Percentiles rank a stretch among this genome's conserved stretches.
These are phyloP conservation scores for Stropharia rugosoannulata DNA, from an alignment of 768 basidiomycete species.

Conservation along the genomic window DNA sequence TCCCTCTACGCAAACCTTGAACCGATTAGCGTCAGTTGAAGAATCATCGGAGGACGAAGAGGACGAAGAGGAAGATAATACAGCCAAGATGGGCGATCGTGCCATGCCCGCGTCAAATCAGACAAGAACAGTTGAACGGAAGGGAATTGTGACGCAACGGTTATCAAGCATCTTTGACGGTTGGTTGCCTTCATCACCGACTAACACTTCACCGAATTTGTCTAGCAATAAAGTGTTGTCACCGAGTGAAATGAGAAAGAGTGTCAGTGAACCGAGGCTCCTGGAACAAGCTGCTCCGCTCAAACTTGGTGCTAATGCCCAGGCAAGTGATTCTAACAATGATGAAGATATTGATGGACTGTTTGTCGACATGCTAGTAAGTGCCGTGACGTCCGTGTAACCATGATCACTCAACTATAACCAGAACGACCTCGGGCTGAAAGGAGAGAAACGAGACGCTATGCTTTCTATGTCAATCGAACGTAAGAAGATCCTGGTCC, in stretches of 20 bases:
- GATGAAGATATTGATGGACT: conserved; percentile 41
- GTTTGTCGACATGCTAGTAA: conserved; percentile 73
- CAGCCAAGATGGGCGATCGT: conserved; percentile 49
- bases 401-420: neutral
- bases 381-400: conserved; percentile 16
- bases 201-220: conserved; percentile 30
- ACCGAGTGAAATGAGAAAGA: conserved; percentile 46
- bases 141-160: conserved; percentile 55
- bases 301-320: conserved; percentile 17
- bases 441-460: conserved; percentile 61
- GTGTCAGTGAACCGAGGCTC: conserved; percentile 71
- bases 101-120: conserved; percentile 12
- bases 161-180: conserved; percentile 67
- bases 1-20: conserved; percentile 52
- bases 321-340: conserved; percentile 21
- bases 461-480: conserved; percentile 62
- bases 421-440: conserved; percentile 73
- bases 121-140: conserved; percentile 44
- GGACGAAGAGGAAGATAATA: conserved; percentile 48
- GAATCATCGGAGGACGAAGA: conserved; percentile 43
- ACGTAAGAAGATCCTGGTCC: conserved; percentile 67
- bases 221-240: conserved; percentile 27
- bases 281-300: conserved; percentile 46
- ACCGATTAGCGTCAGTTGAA: conserved; percentile 46
- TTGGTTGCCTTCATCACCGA: conserved; percentile 54